Percentiles rank a stretch among this genome's conserved stretches.
Evolutionary conservation across 208 protist genomes (phyloP).

Genomic region (Leishmania gerbilli): DNA sequence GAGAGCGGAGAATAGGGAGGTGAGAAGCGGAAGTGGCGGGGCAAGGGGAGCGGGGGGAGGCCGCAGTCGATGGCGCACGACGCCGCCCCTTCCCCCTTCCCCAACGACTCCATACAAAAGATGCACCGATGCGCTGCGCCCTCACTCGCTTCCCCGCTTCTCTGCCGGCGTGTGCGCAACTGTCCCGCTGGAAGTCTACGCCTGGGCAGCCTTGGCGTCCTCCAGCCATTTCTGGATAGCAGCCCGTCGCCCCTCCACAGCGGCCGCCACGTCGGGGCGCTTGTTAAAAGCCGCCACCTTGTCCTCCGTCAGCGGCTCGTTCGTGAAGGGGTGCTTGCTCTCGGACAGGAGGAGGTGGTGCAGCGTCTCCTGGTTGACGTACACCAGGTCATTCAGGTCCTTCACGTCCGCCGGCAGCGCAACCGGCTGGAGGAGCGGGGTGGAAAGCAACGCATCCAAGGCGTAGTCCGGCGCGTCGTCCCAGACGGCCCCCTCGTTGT

Average conservation of each 20-base stretch:
- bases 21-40: background rate
- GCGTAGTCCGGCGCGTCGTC: conserved; percentile 89
- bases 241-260: conserved; percentile 51
- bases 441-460: conserved; percentile 79
- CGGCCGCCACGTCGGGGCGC: conserved; percentile 59
- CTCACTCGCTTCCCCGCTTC: background rate
- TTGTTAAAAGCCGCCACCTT: conserved; percentile 84
- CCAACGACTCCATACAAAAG: background rate
- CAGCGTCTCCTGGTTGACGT: conserved; percentile 83
- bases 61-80: too few species aligned
- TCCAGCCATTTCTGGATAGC: conserved; percentile 67
- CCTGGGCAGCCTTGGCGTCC: conserved; percentile 38
- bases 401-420: conserved; percentile 85
- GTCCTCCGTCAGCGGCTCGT: conserved; percentile 86
- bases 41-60: background rate
- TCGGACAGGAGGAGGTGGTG: conserved; percentile 88
- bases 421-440: conserved; percentile 76
- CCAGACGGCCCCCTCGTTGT: conserved; percentile 80
- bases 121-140: background rate
- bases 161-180: background rate
- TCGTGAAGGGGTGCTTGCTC: conserved; percentile 89
- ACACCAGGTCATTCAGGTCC: conserved; percentile 76
- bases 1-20: background rate
- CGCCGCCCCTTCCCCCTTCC: background rate
- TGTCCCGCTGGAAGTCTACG: background rate